phyloP scores from a whole-genome alignment of 768 basidiomycete species.

The Phlebiopsis flavidoalba region DNA sequence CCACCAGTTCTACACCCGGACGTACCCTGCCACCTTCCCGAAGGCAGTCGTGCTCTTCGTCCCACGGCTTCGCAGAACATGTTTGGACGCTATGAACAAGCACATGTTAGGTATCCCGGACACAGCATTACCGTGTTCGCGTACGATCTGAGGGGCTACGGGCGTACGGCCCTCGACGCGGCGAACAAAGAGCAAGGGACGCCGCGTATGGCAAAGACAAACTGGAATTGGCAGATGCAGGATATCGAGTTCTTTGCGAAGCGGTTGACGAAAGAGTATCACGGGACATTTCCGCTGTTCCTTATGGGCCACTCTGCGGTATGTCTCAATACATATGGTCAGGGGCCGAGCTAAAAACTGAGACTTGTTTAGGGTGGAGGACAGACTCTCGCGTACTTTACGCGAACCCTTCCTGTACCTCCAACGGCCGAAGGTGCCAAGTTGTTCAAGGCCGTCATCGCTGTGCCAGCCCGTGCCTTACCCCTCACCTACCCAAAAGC shows the following conservation, averaged over 20 bases:
- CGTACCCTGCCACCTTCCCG: constrained; percentile 38
- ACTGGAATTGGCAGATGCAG: constrained; percentile 51
- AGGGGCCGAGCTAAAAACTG: neutral
- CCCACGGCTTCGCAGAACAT: constrained; percentile 79
- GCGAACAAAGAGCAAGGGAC: constrained; percentile 49
- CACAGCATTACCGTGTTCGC: constrained; percentile 62
- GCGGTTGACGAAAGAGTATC: constrained; percentile 40
- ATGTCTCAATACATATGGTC: constrained; percentile 11
- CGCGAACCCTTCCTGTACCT: constrained; percentile 29
- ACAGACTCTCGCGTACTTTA: constrained; percentile 54
- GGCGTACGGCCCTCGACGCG: constrained; percentile 62
- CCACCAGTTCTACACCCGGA: constrained; percentile 67
- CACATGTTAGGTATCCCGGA: constrained; percentile 49
- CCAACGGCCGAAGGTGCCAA: constrained; percentile 30
- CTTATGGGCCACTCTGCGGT: constrained; percentile 82
- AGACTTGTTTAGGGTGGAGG: constrained; percentile 57
- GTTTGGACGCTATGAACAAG: constrained; percentile 65
- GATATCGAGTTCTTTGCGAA: constrained; percentile 69
- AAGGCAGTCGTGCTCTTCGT: constrained; percentile 63
- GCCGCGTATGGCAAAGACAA: constrained; percentile 56
- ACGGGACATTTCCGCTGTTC: constrained; percentile 54
- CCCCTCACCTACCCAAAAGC: constrained; percentile 63
- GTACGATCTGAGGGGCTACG: constrained; percentile 79
- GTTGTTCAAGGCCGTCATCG: constrained; percentile 58
- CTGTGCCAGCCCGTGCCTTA: constrained; percentile 36